Evolutionary conservation across 345 rosid genomes (phyloP).

Genomic region (Gossypium ekmanianum): DNA sequence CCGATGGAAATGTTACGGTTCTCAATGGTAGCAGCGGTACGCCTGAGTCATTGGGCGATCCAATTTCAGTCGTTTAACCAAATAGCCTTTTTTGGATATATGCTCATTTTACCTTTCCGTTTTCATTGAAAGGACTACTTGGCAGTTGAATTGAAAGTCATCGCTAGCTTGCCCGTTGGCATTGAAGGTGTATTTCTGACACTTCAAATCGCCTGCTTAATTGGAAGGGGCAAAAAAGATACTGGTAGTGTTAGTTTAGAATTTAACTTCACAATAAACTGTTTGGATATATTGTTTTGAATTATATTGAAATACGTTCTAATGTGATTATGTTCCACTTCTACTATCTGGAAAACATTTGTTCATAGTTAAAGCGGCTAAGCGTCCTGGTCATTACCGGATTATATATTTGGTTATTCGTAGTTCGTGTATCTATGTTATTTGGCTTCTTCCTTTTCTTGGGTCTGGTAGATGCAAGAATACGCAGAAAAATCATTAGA

Average conservation of each 20-base stretch:
- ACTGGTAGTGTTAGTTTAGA: background rate
- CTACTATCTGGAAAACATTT: too few species aligned
- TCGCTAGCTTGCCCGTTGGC: constrained; percentile 8
- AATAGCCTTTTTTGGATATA: constrained; percentile 16
- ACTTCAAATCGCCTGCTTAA: background rate
- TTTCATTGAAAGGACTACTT: constrained; percentile 24
- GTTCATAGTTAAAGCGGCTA: too few species aligned
- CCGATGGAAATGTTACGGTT: constrained; percentile 75
- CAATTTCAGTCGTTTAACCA: constrained; percentile 40
- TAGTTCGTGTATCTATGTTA: too few species aligned
- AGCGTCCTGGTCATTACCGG: too few species aligned
- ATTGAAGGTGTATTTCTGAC: constrained; percentile 19
- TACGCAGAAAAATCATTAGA: too few species aligned
- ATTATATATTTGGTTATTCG: too few species aligned
- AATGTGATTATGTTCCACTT: background rate
- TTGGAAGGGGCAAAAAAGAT: background rate
- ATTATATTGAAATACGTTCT: background rate
- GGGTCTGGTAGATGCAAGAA: too few species aligned
- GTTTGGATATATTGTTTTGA: background rate
- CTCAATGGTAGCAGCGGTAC: constrained; percentile 72
- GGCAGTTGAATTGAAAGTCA: constrained; percentile 18
- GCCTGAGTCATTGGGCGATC: constrained; percentile 54
- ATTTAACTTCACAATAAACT: background rate
- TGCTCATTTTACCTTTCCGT: constrained; percentile 20
- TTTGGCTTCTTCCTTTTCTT: too few species aligned